These are phyloP conservation scores for Phytophthora melonis DNA, from an alignment of 352 stramenopile species.

Conservation along the genomic window DNA sequence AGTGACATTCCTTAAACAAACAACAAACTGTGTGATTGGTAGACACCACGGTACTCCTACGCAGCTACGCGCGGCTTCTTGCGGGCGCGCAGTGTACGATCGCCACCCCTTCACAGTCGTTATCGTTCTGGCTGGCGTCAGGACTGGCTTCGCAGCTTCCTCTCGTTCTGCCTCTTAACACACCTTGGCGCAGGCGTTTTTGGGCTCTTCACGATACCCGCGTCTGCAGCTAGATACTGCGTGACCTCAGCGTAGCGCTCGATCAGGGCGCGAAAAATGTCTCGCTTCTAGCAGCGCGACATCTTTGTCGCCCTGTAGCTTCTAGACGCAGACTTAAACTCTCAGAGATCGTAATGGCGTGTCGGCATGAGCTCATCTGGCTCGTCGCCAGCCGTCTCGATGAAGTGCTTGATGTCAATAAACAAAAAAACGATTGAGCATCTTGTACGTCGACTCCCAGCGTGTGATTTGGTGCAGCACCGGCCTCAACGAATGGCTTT, in stretches of 20 bases:
- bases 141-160: not conserved
- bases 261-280: not conserved
- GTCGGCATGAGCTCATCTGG: too few species aligned
- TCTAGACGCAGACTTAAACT: too few species aligned
- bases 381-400: too few species aligned
- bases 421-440: conserved; percentile 6
- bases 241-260: not conserved
- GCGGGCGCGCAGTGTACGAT: not conserved
- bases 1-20: too few species aligned
- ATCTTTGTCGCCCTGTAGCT: too few species aligned
- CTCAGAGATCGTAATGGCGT: too few species aligned
- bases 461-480: not conserved
- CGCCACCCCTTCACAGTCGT: not conserved
- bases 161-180: not conserved
- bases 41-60: too few species aligned
- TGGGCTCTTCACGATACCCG: not conserved
- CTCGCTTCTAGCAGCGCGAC: too few species aligned
- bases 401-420: too few species aligned
- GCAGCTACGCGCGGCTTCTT: too few species aligned
- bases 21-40: too few species aligned
- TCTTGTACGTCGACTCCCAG: conserved; percentile 14
- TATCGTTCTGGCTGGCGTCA: not conserved
- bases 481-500: not conserved
- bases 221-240: not conserved
- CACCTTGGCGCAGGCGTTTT: not conserved